Evolutionary conservation across 2,329 filamentous ascomycete genomes (phyloP).

Genomic region (Fusarium sp.): DNA sequence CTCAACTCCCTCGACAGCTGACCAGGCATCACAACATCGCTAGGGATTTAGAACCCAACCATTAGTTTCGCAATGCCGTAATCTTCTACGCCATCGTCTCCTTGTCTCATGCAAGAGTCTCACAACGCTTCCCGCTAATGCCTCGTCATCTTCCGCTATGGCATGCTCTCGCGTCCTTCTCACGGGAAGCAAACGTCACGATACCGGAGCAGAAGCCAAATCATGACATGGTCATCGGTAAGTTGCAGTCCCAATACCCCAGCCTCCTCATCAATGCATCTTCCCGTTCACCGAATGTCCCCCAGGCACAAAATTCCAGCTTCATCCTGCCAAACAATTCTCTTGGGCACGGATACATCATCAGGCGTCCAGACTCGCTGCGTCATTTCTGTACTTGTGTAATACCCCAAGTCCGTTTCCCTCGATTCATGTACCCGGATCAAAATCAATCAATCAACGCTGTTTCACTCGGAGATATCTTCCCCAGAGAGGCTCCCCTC

Average conservation of each 20-base stretch:
- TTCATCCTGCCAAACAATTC: neutral
- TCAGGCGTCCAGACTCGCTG: neutral
- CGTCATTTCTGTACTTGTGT: neutral
- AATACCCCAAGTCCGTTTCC: neutral
- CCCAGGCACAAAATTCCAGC: neutral
- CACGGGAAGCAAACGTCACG: neutral
- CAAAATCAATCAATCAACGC: neutral
- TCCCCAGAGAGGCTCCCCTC: neutral
- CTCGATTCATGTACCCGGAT: neutral
- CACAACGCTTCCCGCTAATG: neutral
- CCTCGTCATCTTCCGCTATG: neutral
- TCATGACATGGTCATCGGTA: neutral
- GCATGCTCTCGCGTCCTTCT: neutral
- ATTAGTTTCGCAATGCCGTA: accelerated
- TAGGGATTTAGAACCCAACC: neutral
- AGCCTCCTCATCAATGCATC: neutral
- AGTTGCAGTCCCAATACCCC: neutral
- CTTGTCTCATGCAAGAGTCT: too few relatives aligned
- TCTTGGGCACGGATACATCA: neutral
- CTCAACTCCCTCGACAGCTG: neutral
- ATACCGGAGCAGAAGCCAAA: neutral
- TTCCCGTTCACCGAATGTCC: neutral
- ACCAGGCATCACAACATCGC: neutral
- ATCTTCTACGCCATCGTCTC: accelerated
- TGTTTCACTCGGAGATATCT: neutral